phyloP scores from a whole-genome alignment of 306 rosid species.

The Gleditsia sinensis region DNA sequence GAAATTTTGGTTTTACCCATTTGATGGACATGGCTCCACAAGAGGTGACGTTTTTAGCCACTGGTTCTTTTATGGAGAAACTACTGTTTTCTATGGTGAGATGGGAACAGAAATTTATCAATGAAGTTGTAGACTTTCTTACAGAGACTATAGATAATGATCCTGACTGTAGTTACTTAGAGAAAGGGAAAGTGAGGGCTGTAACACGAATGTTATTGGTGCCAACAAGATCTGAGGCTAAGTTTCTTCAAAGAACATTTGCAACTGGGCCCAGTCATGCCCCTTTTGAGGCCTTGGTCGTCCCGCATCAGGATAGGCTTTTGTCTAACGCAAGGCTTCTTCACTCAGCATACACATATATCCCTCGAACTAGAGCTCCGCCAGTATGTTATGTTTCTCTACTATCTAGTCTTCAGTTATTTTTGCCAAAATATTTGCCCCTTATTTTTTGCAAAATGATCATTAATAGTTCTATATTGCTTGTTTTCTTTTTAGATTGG shows the following conservation, averaged over 20 bases:
- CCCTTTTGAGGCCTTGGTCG: constrained; percentile 85
- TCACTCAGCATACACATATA: constrained; percentile 83
- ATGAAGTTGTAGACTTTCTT: constrained; percentile 61
- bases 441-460: constrained; percentile 7
- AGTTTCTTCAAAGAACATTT: constrained; percentile 51
- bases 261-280: constrained; percentile 67
- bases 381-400: constrained; percentile 64
- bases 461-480: constrained; percentile 8
- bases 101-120: constrained; percentile 62
- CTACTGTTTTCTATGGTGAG: constrained; percentile 75
- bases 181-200: constrained; percentile 69
- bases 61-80: constrained; percentile 74
- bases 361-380: constrained; percentile 89
- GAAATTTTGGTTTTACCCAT: constrained; percentile 84
- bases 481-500: constrained; percentile 62
- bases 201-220: constrained; percentile 80
- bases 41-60: constrained; percentile 82
- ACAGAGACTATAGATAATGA: constrained; percentile 55
- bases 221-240: constrained; percentile 68
- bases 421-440: constrained; percentile 8
- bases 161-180: constrained; percentile 59
- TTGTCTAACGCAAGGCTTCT: constrained; percentile 75
- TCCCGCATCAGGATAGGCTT: constrained; percentile 72
- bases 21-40: constrained; percentile 83
- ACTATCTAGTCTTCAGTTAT: constrained; percentile 17